Base-by-base conservation (phyloP, 306 rosid genomes). In the Sphenostylis stenocarpa region DNA sequence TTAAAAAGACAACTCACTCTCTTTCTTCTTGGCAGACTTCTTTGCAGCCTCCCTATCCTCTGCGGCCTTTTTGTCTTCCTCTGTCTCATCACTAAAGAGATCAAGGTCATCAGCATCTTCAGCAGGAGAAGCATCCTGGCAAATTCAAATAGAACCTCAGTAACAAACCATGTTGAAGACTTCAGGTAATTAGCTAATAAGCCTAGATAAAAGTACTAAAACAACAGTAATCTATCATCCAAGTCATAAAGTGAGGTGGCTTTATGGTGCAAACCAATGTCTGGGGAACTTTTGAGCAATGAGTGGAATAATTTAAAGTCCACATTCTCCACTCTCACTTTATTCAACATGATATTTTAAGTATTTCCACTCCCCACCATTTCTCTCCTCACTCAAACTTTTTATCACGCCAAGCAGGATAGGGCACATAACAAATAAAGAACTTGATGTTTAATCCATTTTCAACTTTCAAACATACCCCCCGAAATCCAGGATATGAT, bases 31-130 rank as follows among this genome's bases (percentile, higher is more conserved):
- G 41, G 91, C 6, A 2, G 93, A 12, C 80, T 91, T 91, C 55
- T 89, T 91, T 29, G 91, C 82, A 47, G 97, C 87, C 83, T 85
- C 92, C 79, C 91, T 85, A 74, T 85, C 91, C 77, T 85, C 97
- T 2, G 92, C 92, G 9, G 91, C 94, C 76, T 88, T 88, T 89
- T 89, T 89, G 44, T 91, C 97, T 31, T 91, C 97, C 84, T 91
- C 97, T 2, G 97, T 91, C 85, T 91, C 97, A 53, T 91, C 97
- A 9, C 92, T 94, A 36, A 91, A 91, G 81, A 91, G 97, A 69
- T 87, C 97, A 31, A 91, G 81, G 80, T 91, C 97, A 28, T 91
- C 96, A 67, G 86, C 93, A 2, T 83, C 90, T 8, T 76, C 72
- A 45, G 75, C 88, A 17, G 75, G 88, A 29, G 83, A 56, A 66